Evolutionary conservation across 2,329 filamentous ascomycete genomes (phyloP).

Genomic region (Lasiodiplodia sp.): DNA sequence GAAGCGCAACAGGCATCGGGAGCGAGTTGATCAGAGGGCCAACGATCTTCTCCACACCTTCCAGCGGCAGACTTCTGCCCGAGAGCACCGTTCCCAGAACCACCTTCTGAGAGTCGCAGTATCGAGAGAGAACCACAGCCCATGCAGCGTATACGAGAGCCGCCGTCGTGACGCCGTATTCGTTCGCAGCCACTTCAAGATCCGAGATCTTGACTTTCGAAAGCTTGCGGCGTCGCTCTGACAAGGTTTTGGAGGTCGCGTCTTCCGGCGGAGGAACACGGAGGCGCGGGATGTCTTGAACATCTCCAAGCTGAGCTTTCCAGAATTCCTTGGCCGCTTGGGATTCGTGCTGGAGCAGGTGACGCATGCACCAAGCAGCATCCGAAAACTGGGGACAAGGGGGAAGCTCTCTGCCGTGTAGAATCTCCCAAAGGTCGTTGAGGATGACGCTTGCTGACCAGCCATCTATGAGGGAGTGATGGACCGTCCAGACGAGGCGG

Average conservation of each 20-base stretch:
- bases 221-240: neutral
- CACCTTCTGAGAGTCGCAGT: conserved; percentile 42
- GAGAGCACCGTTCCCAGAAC: conserved; percentile 47
- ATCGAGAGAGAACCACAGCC: conserved; percentile 44
- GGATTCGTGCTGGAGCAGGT: neutral
- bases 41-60: conserved; percentile 39
- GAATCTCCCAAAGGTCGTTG: conserved; percentile 16
- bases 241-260: conserved; percentile 2
- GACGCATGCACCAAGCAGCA: conserved; percentile 8
- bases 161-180: conserved; percentile 31
- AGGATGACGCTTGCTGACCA: conserved; percentile 17
- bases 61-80: conserved; percentile 45
- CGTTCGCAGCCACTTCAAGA: conserved; percentile 1
- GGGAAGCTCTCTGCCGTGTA: neutral
- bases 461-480: conserved; percentile 18
- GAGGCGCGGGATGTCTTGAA: conserved; percentile 21
- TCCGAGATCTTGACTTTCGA: neutral
- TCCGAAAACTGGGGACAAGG: conserved; percentile 2
- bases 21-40: conserved; percentile 47
- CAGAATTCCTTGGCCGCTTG: conserved; percentile 1
- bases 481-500: conserved; percentile 16
- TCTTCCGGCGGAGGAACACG: conserved; percentile 4
- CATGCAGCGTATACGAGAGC: conserved; percentile 46
- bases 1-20: neutral
- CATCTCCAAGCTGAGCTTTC: neutral